Evolutionary conservation across 2,329 filamentous ascomycete genomes (phyloP).

Genomic region (Pyricularia sp.): DNA sequence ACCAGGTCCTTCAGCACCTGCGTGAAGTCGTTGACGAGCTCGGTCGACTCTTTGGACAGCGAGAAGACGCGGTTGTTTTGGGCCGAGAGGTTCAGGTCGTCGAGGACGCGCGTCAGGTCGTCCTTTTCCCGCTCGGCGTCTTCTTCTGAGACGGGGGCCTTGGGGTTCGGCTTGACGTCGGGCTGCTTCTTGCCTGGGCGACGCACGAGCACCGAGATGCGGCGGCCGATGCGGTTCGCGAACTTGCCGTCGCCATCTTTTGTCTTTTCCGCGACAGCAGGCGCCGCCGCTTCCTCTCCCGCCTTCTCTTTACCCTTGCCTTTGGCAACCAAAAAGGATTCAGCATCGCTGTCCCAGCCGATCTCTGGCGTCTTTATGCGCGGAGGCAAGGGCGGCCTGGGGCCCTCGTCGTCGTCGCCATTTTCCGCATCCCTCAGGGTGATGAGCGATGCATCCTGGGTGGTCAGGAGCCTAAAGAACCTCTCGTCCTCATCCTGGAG

Average conservation of each 20-base stretch:
- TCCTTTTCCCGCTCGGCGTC: conserved; percentile 46
- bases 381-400: conserved; percentile 45
- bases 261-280: conserved; percentile 13
- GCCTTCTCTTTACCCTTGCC: conserved; percentile 21
- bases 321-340: conserved; percentile 21
- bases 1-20: conserved; percentile 85
- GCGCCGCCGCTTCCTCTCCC: conserved; percentile 12
- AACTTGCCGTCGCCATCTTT: conserved; percentile 12
- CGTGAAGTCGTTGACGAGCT: conserved; percentile 76
- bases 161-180: conserved; percentile 22
- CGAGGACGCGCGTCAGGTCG: conserved; percentile 72
- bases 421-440: neutral
- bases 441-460: conserved; percentile 13
- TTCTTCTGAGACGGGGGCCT: conserved; percentile 19
- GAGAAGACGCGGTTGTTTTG: conserved; percentile 81
- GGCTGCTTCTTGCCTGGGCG: conserved; percentile 26
- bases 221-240: conserved; percentile 22
- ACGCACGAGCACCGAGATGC: conserved; percentile 25
- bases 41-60: conserved; percentile 74
- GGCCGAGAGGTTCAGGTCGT: conserved; percentile 73
- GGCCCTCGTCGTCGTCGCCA: conserved; percentile 28
- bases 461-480: conserved; percentile 47
- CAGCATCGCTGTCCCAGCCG: conserved; percentile 34
- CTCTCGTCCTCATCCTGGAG: conserved; percentile 47
- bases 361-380: conserved; percentile 40